Percentiles rank a stretch among this genome's conserved stretches.
These are phyloP conservation scores for Pseudogymnoascus sp. DNA, from an alignment of 2,329 filamentous ascomycete species.

Conservation along the genomic window DNA sequence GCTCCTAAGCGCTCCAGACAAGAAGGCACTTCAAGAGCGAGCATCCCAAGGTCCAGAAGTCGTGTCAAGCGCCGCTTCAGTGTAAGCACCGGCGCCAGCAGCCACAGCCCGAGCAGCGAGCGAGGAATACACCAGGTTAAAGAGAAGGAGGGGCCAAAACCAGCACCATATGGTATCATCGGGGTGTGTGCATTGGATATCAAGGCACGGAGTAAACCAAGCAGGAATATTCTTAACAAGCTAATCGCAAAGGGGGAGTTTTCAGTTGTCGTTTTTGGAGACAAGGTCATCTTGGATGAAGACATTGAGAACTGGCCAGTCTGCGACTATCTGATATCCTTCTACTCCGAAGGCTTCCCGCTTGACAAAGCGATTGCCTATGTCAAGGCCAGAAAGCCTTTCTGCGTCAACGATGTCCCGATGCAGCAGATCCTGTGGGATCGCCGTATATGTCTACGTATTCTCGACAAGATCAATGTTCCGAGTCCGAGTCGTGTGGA, in stretches of 20 bases:
- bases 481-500: slow-evolving; percentile 84
- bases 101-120: slow-evolving; percentile 72
- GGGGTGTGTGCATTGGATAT: slow-evolving; percentile 93
- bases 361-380: slow-evolving; percentile 96
- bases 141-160: slow-evolving; percentile 55
- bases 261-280: slow-evolving; percentile 94
- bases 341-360: slow-evolving; percentile 96
- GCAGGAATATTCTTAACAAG: slow-evolving; percentile 89
- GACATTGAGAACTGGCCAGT: slow-evolving; percentile 94
- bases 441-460: slow-evolving; percentile 76
- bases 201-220: slow-evolving; percentile 95
- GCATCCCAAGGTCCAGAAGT: slow-evolving; percentile 58
- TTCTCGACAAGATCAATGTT: slow-evolving; percentile 84
- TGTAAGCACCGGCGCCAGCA: slow-evolving; percentile 70
- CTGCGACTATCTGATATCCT: slow-evolving; percentile 89
- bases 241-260: slow-evolving; percentile 88
- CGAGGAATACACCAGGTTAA: slow-evolving; percentile 44
- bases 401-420: slow-evolving; percentile 93
- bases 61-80: slow-evolving; percentile 70
- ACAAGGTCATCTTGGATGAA: slow-evolving; percentile 98
- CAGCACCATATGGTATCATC: slow-evolving; percentile 61
- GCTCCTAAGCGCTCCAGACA: slow-evolving; percentile 20
- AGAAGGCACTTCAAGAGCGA: slow-evolving; percentile 31
- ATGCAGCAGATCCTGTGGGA: slow-evolving; percentile 99
- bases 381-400: slow-evolving; percentile 85